Percentiles rank a stretch among this genome's conserved stretches.
Evolutionary conservation across 2,329 filamentous ascomycete species (phyloP).

Genomic region (Penicillium sp.): DNA sequence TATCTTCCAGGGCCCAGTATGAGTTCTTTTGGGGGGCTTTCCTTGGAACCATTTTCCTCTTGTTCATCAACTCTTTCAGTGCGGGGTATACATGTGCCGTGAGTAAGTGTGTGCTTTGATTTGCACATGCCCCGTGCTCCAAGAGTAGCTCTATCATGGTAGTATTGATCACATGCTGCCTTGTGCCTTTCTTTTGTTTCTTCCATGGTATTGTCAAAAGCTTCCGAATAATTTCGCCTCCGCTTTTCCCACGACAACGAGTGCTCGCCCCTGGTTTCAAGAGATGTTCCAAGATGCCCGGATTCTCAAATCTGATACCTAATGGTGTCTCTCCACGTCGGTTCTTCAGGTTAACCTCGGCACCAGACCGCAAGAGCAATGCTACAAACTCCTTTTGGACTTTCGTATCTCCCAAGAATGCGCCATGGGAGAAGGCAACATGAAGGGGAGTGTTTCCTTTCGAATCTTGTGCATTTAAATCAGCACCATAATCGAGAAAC

Average conservation of each 20-base stretch:
- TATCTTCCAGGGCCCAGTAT: background rate
- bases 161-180: background rate
- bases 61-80: background rate
- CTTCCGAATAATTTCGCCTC: background rate
- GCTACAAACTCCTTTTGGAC: background rate
- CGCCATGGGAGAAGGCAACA: accelerated
- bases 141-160: background rate
- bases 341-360: background rate
- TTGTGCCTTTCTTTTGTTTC: background rate
- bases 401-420: background rate
- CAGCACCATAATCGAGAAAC: background rate
- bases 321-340: background rate
- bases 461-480: background rate
- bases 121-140: background rate
- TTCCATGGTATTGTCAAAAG: background rate
- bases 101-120: background rate
- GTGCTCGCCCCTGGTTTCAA: background rate
- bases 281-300: background rate
- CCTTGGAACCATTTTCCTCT: background rate
- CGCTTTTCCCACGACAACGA: background rate
- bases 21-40: background rate
- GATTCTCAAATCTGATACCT: background rate
- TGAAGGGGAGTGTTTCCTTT: background rate
- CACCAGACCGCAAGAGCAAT: background rate
- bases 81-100: background rate